Evolutionary conservation across 768 basidiomycete genomes (phyloP), one percentile per base, ranked within the genome.

Genomic region (Leccinum arenicola): DNA sequence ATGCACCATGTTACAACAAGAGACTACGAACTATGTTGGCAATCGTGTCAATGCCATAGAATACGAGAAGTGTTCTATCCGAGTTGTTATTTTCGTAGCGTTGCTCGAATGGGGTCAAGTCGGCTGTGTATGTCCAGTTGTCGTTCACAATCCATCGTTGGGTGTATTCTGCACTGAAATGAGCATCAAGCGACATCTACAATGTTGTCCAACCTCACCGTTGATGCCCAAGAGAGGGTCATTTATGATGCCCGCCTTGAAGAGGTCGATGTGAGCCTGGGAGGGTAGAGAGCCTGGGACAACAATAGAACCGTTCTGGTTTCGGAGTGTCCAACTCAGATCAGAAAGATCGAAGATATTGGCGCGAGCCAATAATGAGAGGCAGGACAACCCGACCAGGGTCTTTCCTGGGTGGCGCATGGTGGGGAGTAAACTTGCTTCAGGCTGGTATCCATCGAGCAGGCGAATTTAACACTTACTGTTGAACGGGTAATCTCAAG

Each of bases 121-220:
- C 81, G 4, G 83, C 81, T 0, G 81, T 83, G 61, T 83, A 84
- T 0, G 81, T 83, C 83, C 84, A 85, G 57, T 82, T 81, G 56
- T 85, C 83, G 53, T 79, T 72, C 35, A 77, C 76, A 49, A 85
- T 73, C 83, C 82, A 84, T 60, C 84, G 75, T 64, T 84, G 76
- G 1, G 79, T 80, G 58, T 80, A 82, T 57, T 85, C 82, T 84
- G 50, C 29, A 35, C 17, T 11, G 14, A 11, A 40, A 54, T 56
- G 25, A 45, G 55, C 25, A 5, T 35, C 23, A 21, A 45, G 50
- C 51, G 45, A 25, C 4, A 57, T 51, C 19, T 21, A 5, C 48
- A 49, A 54, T 17, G 49, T 19, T 25, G 25, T 25, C 25, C 23
- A 14, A 29, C 55, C 65, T 48, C 50, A 82, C 82, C 84, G 59